Evolutionary conservation across 345 rosid genomes (phyloP).

Genomic region (Punica granatum): DNA sequence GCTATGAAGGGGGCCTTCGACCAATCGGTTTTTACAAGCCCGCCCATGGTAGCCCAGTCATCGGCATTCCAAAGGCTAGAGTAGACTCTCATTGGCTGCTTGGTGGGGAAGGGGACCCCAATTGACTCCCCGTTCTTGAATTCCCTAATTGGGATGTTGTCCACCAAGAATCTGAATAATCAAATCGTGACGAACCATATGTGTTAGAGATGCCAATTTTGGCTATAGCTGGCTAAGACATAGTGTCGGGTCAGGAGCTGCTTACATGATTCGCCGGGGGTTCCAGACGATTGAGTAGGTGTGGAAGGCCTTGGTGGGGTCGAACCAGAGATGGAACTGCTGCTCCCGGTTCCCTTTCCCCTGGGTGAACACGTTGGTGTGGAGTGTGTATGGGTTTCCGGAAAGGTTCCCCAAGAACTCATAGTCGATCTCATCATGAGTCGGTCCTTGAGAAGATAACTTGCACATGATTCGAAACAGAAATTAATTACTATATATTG

Average conservation of each 20-base stretch:
- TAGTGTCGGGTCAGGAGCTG: background rate
- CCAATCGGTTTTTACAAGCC: conserved; percentile 46
- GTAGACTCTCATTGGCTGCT: conserved; percentile 37
- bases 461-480: conserved; percentile 3
- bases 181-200: background rate
- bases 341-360: conserved; percentile 62
- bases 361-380: conserved; percentile 50
- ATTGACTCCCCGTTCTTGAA: conserved; percentile 59
- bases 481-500: no score
- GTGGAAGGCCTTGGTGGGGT: conserved; percentile 54
- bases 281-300: conserved; percentile 66
- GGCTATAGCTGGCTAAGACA: no score
- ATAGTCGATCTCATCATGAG: conserved; percentile 63
- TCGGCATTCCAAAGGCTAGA: conserved; percentile 51
- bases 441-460: conserved; percentile 43
- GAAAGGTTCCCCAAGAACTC: conserved; percentile 63
- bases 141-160: conserved; percentile 52
- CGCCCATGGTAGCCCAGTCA: conserved; percentile 62
- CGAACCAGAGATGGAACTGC: conserved; percentile 59
- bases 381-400: conserved; percentile 51
- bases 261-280: conserved; percentile 43
- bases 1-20: conserved; percentile 50
- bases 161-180: conserved; percentile 36
- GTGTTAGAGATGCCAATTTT: background rate
- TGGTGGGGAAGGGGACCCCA: conserved; percentile 55